A percentile compares a stretch with the other conserved stretches of the same genome.
Evolutionary conservation across 306 rosid species (phyloP).

Genomic region (Acacia melanoxylon): DNA sequence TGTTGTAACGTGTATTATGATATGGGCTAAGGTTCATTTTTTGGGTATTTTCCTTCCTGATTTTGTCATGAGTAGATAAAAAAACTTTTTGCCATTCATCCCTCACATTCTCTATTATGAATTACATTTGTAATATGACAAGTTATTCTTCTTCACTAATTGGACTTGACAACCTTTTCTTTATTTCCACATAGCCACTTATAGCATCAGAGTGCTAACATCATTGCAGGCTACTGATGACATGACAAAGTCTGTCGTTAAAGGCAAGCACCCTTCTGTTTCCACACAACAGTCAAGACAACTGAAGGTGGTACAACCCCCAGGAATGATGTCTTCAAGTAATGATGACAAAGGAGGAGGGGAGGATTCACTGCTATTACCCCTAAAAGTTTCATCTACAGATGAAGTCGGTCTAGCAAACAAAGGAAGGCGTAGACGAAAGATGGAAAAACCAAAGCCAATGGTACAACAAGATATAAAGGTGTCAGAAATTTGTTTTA

Average conservation of each 20-base stretch:
- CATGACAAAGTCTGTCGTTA: conserved; percentile 52
- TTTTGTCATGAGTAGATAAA: background rate
- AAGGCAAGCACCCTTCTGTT: conserved; percentile 73
- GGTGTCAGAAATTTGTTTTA: conserved; percentile 38
- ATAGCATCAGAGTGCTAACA: conserved; percentile 25
- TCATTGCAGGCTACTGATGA: conserved; percentile 59
- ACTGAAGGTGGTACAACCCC: conserved; percentile 48
- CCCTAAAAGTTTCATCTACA: conserved; percentile 45
- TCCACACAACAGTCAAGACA: conserved; percentile 48
- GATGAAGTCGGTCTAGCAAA: conserved; percentile 47
- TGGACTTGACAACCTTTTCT: conserved; percentile 13
- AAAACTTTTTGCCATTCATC: conserved; percentile 15
- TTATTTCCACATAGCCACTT: conserved; percentile 30
- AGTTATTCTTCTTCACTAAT: conserved; percentile 19
- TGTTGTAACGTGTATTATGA: background rate
- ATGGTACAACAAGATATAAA: conserved; percentile 37
- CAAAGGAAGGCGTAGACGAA: conserved; percentile 57
- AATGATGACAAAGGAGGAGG: conserved; percentile 47
- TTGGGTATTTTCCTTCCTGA: background rate
- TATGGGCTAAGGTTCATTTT: background rate
- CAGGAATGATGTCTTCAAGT: conserved; percentile 48
- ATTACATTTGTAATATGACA: background rate
- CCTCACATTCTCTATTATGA: conserved; percentile 12
- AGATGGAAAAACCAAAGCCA: conserved; percentile 57
- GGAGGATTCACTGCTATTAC: conserved; percentile 48